Evolutionary conservation across 2,329 filamentous ascomycete species (phyloP), one percentile per base, ranked within the genome.

Genomic region (Lasiodiplodia sp.): DNA sequence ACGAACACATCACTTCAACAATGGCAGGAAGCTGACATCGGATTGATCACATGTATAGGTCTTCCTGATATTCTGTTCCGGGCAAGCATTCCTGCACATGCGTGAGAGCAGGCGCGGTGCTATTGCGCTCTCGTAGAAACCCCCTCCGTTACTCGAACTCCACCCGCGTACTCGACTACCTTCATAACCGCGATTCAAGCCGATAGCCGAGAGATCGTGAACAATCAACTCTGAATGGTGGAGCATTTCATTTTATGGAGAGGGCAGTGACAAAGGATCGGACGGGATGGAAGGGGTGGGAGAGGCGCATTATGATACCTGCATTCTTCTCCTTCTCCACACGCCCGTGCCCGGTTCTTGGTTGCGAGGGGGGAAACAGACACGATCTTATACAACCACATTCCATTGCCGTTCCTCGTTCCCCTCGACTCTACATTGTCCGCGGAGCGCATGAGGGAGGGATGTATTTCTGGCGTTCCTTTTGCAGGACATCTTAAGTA

Each of bases 51-150:
- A 16, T 47, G 2, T 57, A 75, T 72, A 96, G 94, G 89, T 86
- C 21, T 98, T 98, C 85, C 87, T 97, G 68, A 86, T 96, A 63
- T 97, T 97, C 83, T 98, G 95, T 82, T 92, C 91, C 69, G 88
- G 94, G 73, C 95, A 98, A 80, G 95, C 94, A 71, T 88, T 92
- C 77, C 86, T 97, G 70, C 94, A 98, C 81, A 82, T 93, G 75
- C 90, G 93, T 80, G 91, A 94, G 80, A 93, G 89, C 81, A 87
- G 92, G 80, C 87, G 92, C 78, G 94, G 94, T 72, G 91, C 93
- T 71, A 97, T 97, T 82, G 89, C 91, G 70, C 84, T 97, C 78
- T 86, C 84, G 74, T 88, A 70, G 75, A 18, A 38, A 6, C n/a
- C 10, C 28, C 31, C 23, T 7, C 4, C 23, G 16, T 18, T 34